Conservation (phyloP, 169 alveolate genomes). For the Plasmodium gallinaceum region DNA sequence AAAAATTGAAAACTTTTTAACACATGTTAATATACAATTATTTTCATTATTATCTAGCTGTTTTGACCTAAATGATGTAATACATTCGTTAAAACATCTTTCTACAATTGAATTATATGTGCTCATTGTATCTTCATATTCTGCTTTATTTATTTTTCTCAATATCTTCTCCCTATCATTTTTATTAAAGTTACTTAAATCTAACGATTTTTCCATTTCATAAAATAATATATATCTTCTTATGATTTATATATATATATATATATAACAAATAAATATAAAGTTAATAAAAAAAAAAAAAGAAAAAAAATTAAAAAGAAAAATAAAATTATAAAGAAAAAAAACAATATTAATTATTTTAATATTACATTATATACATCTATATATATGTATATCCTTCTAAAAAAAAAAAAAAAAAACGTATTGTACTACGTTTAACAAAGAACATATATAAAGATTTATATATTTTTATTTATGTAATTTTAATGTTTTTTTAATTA, state of each 20-base stretch:
- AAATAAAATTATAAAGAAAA: too few species aligned
- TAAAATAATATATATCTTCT: background rate
- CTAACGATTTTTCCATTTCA: slow-evolving; percentile 75
- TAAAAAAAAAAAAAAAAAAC: too few species aligned
- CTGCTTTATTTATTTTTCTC: slow-evolving; percentile 83
- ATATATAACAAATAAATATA: background rate
- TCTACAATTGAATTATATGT: slow-evolving; percentile 87
- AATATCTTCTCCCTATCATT: slow-evolving; percentile 81
- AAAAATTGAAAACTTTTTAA: slow-evolving; percentile 83
- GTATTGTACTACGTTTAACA: too few species aligned
- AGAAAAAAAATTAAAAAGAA: too few species aligned
- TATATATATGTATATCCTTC: too few species aligned
- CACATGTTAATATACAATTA: slow-evolving; percentile 84
- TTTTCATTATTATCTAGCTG: slow-evolving; percentile 83
- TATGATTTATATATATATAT: background rate
- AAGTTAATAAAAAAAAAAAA: too few species aligned
- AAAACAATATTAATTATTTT: too few species aligned
- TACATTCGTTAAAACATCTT: slow-evolving; percentile 84
- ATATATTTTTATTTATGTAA: too few species aligned
- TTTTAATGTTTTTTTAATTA: too few species aligned
- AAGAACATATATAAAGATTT: too few species aligned
- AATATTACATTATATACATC: too few species aligned
- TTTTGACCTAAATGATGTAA: slow-evolving; percentile 83
- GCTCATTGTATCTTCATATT: slow-evolving; percentile 86
- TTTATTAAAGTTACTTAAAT: slow-evolving; percentile 74